Conservation (phyloP, 2,329 filamentous ascomycete genomes). For the Colletotrichum liaoningense region DNA sequence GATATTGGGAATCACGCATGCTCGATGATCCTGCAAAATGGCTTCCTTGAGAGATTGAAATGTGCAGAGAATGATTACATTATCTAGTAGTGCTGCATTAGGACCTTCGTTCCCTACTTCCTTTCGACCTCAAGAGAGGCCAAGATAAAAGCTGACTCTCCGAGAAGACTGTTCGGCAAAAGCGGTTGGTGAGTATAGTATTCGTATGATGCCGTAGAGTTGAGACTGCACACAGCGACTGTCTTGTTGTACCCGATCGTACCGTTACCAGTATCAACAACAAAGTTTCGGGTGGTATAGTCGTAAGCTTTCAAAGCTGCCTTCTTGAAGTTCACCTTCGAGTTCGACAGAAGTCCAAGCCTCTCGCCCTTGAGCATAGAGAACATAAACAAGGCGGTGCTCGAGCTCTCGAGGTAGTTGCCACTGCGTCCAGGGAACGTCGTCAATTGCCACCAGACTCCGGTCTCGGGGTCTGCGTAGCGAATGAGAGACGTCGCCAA, state of each 20-base stretch:
- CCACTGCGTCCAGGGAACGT: conserved; percentile 26
- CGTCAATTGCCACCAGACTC: conserved; percentile 35
- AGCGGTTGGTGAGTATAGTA: conserved; percentile 52
- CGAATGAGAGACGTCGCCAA: conserved; percentile 17
- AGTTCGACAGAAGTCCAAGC: conserved; percentile 6
- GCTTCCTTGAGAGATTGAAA: too few relatives aligned
- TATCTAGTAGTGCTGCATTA: not conserved
- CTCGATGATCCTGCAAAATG: too few relatives aligned
- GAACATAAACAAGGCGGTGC: conserved; percentile 34
- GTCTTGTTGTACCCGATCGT: conserved; percentile 48
- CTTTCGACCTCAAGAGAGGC: conserved; percentile 50
- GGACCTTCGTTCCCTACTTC: not conserved
- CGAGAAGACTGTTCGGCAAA: conserved; percentile 50
- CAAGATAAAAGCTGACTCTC: conserved; percentile 50
- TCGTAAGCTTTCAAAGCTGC: conserved; percentile 31
- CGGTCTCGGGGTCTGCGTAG: conserved; percentile 25
- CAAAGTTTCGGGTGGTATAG: conserved; percentile 28
- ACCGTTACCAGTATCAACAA: conserved; percentile 17
- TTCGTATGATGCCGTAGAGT: conserved; percentile 53
- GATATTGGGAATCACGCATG: too few relatives aligned
- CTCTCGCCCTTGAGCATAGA: conserved; percentile 29
- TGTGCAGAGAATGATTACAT: not conserved
- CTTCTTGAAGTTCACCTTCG: not conserved
- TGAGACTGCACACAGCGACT: conserved; percentile 53
- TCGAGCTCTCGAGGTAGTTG: conserved; percentile 38